These are phyloP conservation scores for Aspergillus pseudotamarii DNA, from an alignment of 2,329 filamentous ascomycete genomes.

Conservation along the genomic window DNA sequence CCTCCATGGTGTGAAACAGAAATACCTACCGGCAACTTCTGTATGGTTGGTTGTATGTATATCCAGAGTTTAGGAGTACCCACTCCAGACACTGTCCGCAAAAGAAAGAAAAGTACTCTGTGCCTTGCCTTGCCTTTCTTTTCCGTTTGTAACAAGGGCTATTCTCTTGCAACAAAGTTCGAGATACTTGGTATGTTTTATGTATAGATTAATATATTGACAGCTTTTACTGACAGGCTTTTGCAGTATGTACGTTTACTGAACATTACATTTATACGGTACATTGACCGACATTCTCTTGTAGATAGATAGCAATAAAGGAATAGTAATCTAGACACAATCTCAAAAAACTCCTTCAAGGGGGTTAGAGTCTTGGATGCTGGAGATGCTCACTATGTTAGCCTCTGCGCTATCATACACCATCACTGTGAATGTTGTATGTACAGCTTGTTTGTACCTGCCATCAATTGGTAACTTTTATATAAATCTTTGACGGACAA, in stretches of 20 bases:
- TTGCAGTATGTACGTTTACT: no score
- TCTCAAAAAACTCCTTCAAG: neutral
- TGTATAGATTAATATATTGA: neutral
- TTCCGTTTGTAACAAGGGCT: neutral
- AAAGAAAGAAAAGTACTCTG: neutral
- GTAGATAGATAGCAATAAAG: neutral
- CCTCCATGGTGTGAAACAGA: neutral
- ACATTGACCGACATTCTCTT: neutral
- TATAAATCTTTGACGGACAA: neutral
- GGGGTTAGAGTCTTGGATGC: no score
- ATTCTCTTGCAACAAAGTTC: neutral
- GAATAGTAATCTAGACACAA: neutral
- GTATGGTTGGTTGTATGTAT: neutral
- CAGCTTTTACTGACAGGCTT: no score
- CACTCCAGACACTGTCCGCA: neutral
- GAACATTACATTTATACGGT: neutral
- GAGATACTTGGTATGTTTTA: neutral
- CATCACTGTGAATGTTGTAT: neutral
- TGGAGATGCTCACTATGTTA: neutral
- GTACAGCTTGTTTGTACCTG: neutral
- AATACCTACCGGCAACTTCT: neutral
- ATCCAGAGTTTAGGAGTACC: no score
- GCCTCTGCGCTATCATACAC: neutral
- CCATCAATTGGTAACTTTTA: neutral
- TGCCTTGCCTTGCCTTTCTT: neutral